Base-by-base conservation (phyloP, 1,284 basidiomycete species). In the Microstroma glucosiphilum region DNA sequence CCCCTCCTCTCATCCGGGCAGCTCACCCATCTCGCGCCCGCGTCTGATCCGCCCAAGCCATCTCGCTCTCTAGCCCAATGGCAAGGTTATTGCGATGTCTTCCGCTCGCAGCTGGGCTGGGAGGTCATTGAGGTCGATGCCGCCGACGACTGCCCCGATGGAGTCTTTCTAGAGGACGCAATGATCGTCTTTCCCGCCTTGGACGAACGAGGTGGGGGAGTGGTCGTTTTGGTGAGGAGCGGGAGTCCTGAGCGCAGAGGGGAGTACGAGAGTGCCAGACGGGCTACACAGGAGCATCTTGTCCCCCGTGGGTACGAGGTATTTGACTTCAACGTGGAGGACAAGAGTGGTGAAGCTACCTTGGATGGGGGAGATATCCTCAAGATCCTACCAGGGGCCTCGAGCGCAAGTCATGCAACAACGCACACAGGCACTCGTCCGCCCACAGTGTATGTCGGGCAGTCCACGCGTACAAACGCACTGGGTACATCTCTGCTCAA, bases 341-440 rank as follows among this genome's bases (percentile, higher is more conserved):
- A 54, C 51, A 15, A 19, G 13, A 19, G 21, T 8, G 51, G 51
- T 2, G 21, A 54, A 6, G 51, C 51, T 13, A 66, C 59, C 13
- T 37, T 66, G 37, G 65, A 66, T 49, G 65, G 65, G 30, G 65
- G 65, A n/a, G 65, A 66, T 40, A 41, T 66, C 4, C 61, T 66
- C 54, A 66, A 66, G 57, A 40, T 59, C 19, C 21, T 48, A 3
- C 43, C 30, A 4, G 30, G 30, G 4, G 30, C 9, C 30, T 37
- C 30, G 4, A 37, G 4, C 9, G 9, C 30, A 37, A 37, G 30
- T n/a, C 30, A 37, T 9, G 30, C n/a, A 37, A 9, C 30, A 37
- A 37, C 4, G 30, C 30, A 37, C 4, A 9, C 30, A 37, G 30
- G 43, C 17, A 6, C 43, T 48, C 15, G 17, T 6, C 43, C 15